Conservation (phyloP, 2,329 filamentous ascomycete genomes). For the Calonectria hongkongensis region DNA sequence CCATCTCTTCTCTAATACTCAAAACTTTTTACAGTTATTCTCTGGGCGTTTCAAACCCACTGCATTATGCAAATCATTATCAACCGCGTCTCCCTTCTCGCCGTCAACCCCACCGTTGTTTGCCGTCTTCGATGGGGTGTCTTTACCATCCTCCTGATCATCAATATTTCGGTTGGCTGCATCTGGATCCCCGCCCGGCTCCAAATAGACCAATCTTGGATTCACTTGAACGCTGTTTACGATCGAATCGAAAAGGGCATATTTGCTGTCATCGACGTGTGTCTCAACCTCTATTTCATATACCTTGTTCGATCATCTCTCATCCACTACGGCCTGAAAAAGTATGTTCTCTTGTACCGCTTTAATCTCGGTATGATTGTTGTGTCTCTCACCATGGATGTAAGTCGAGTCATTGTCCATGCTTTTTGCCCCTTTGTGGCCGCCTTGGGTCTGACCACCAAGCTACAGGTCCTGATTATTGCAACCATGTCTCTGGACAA, state of each 20-base stretch:
- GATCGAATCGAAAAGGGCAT: slow-evolving; percentile 70
- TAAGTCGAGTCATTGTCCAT: slow-evolving; percentile 37
- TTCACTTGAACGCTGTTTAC: slow-evolving; percentile 68
- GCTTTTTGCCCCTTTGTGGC: background rate
- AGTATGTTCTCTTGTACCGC: slow-evolving; percentile 67
- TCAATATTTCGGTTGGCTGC: slow-evolving; percentile 70
- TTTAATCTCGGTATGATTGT: slow-evolving; percentile 58
- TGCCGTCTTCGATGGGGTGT: slow-evolving; percentile 65
- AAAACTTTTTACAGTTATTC: slow-evolving; percentile 47
- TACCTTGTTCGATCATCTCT: slow-evolving; percentile 66
- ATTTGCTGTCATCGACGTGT: slow-evolving; percentile 66
- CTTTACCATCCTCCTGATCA: slow-evolving; percentile 62
- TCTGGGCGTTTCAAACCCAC: slow-evolving; percentile 61
- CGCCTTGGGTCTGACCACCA: slow-evolving; percentile 2
- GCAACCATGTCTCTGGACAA: slow-evolving; percentile 51
- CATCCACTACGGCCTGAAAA: slow-evolving; percentile 67
- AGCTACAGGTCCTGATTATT: slow-evolving; percentile 50
- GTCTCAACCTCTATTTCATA: slow-evolving; percentile 68
- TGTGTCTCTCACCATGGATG: slow-evolving; percentile 57
- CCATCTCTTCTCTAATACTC: background rate
- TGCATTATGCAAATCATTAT: slow-evolving; percentile 72
- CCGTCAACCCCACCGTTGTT: slow-evolving; percentile 61
- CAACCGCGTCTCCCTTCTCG: slow-evolving; percentile 68
- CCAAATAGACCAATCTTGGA: slow-evolving; percentile 61
- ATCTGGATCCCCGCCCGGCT: slow-evolving; percentile 71